Base-by-base conservation (phyloP, 768 basidiomycete species). In the Russula compacta region DNA sequence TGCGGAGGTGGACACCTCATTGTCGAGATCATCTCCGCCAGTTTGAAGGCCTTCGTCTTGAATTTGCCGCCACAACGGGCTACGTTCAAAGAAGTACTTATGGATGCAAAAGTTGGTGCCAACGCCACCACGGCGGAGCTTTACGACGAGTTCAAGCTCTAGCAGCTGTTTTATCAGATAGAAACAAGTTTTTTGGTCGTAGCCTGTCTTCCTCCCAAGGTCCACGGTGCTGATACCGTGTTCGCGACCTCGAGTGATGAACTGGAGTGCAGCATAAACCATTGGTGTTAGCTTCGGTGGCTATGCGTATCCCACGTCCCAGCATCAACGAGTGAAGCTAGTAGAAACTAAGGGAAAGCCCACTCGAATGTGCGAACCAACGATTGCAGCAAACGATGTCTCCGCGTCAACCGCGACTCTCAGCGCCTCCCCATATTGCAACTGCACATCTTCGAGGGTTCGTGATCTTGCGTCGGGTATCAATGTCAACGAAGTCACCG, bases 131-230 rank as follows among this genome's bases (percentile, higher is more conserved):
- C 84, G 83, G 46, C 86, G 79, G n/a, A 86, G 84, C 73, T 92
- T 92, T 63, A 85, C 80, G 51, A 93, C 81, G 43, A 89, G 76
- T 67, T 81, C 83, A 56, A 95, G 76, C 54, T 86, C 83, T 2
- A 85, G 77, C 17, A 95, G 76, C 66, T 89, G 84, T 65, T 84
- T 82, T 59, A 92, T 82, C 60, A 92, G 81, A 72, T 95, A 94
- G 70, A 90, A 91, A 64, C 90, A 90, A 1, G 89, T 88, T 72
- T 93, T 94, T 69, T 90, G 89, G 69, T 93, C 92, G 68, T 95
- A 92, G 52, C 82, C 83, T 10, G 92, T 86, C 68, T 82, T 78
- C 66, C 83, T 83, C 29, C 89, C 88, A 14, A 95, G 78, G 36
- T 88, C 81, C 12, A 92, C 82, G 49, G 89, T 85, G 7, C 89